phyloP scores from a whole-genome alignment of 2,329 filamentous ascomycete species.

The Cladosporium colombiae region DNA sequence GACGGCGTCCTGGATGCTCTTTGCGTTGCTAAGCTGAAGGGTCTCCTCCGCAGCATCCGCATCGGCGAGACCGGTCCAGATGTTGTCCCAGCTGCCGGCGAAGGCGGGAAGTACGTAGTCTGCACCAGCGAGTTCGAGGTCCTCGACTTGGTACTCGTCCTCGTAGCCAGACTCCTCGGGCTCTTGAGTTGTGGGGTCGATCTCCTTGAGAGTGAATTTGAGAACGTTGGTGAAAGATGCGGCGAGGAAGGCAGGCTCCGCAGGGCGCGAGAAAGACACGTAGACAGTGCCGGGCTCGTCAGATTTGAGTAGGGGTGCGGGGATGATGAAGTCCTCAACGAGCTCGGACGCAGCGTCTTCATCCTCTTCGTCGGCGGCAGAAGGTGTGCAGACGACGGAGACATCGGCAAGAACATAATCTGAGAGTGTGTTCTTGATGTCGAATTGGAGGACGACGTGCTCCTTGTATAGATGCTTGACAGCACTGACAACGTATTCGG shows the following conservation, averaged over 20 bases:
- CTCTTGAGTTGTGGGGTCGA: slow-evolving; percentile 90
- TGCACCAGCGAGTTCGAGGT: slow-evolving; percentile 84
- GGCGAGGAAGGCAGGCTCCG: slow-evolving; percentile 72
- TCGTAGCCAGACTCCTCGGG: slow-evolving; percentile 92
- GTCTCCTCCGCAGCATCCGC: slow-evolving; percentile 90
- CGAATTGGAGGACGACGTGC: slow-evolving; percentile 91
- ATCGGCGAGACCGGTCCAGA: slow-evolving; percentile 80
- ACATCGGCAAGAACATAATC: slow-evolving; percentile 90
- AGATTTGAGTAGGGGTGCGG: slow-evolving; percentile 75
- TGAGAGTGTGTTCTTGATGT: slow-evolving; percentile 94
- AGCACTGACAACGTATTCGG: slow-evolving; percentile 90
- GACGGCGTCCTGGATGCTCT: slow-evolving; percentile 94
- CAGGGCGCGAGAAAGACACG: slow-evolving; percentile 85
- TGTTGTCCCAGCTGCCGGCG: slow-evolving; percentile 89
- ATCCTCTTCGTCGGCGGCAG: slow-evolving; percentile 81
- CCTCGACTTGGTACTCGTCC: slow-evolving; percentile 95
- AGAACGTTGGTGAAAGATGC: slow-evolving; percentile 87
- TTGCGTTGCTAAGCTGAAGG: slow-evolving; percentile 80
- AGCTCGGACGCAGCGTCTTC: slow-evolving; percentile 72
- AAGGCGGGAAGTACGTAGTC: slow-evolving; percentile 95
- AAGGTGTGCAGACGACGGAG: slow-evolving; percentile 75
- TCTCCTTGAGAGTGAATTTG: slow-evolving; percentile 97
- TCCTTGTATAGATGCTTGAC: slow-evolving; percentile 99
- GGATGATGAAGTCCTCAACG: slow-evolving; percentile 89
- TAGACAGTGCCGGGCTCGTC: slow-evolving; percentile 93